phyloP scores from a whole-genome alignment of 2,329 filamentous ascomycete genomes.

The Talaromyces sp. region DNA sequence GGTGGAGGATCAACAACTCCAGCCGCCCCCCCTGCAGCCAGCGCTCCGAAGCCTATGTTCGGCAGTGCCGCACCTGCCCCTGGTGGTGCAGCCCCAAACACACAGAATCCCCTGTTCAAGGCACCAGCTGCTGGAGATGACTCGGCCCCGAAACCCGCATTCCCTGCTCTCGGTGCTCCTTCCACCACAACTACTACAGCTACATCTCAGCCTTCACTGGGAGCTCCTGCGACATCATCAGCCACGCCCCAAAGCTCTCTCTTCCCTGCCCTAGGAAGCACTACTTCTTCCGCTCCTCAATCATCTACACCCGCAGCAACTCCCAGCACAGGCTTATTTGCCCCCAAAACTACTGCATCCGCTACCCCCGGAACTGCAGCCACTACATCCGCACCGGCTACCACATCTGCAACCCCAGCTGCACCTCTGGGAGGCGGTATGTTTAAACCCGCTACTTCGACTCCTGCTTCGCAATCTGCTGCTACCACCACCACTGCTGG shows the following conservation, averaged over 20 bases:
- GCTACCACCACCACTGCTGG: slow-evolving; percentile 24
- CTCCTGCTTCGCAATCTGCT: slow-evolving; percentile 28
- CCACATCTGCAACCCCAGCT: slow-evolving; percentile 30
- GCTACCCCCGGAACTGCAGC: slow-evolving; percentile 32
- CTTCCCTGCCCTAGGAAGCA: slow-evolving; percentile 33
- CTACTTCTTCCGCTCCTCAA: slow-evolving; percentile 34
- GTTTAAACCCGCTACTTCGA: slow-evolving; percentile 28
- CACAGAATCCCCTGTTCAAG: slow-evolving; percentile 34
- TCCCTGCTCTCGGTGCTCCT: slow-evolving; percentile 26
- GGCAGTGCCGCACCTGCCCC: slow-evolving; percentile 23
- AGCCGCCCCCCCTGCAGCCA: slow-evolving; percentile 25
- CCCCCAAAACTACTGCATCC: slow-evolving; percentile 31
- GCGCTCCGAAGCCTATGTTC: slow-evolving; percentile 33
- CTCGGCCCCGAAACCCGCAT: slow-evolving; percentile 26
- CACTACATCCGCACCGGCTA: slow-evolving; percentile 32
- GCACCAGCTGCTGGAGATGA: slow-evolving; percentile 29
- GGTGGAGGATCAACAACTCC: slow-evolving; percentile 32
- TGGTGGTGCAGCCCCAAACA: slow-evolving; percentile 15
- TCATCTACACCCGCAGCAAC: slow-evolving; percentile 35
- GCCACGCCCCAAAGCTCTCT: slow-evolving; percentile 38
- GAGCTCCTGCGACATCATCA: slow-evolving; percentile 31
- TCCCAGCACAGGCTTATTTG: slow-evolving; percentile 33
- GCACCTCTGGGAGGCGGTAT: slow-evolving; percentile 20
- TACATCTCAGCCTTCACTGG: slow-evolving; percentile 24
- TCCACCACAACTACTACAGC: slow-evolving; percentile 16